These are phyloP conservation scores for Globisporangium alternatum DNA, from an alignment of 352 stramenopile genomes.

Conservation along the genomic window DNA sequence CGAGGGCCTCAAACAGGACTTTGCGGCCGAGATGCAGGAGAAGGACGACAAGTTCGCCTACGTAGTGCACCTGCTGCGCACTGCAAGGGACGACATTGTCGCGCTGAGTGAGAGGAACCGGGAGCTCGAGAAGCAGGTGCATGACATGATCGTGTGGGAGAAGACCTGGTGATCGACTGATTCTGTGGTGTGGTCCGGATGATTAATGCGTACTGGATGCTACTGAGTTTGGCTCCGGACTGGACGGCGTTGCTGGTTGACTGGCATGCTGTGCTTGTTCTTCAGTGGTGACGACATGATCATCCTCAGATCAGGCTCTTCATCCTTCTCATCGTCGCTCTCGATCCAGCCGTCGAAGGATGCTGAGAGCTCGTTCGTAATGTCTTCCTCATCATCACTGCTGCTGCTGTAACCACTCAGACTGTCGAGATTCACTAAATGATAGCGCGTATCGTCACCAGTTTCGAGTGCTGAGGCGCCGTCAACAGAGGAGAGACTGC, in stretches of 20 bases:
- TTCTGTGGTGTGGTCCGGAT: neutral
- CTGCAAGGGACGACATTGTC: constrained; percentile 66
- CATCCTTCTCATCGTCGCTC: constrained; percentile 1
- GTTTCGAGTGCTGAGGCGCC: neutral
- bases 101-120: constrained; percentile 49
- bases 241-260: neutral
- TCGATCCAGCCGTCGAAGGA: constrained; percentile 5
- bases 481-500: constrained; percentile 9
- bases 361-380: constrained; percentile 3
- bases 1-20: constrained; percentile 48
- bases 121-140: constrained; percentile 47
- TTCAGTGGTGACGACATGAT: neutral
- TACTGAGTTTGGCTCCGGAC: neutral
- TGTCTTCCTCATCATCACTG: neutral
- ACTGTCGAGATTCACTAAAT: neutral
- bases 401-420: neutral
- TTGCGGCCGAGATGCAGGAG: constrained; percentile 39
- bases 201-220: neutral
- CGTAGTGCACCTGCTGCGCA: constrained; percentile 42
- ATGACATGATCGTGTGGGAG: constrained; percentile 34
- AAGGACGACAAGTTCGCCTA: constrained; percentile 55
- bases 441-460: neutral
- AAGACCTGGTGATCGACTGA: constrained; percentile 25
- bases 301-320: neutral
- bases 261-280: neutral